Evolutionary conservation across 202 grass and related monocot genomes (phyloP).

Genomic region (Cymbopogon flexuosus): DNA sequence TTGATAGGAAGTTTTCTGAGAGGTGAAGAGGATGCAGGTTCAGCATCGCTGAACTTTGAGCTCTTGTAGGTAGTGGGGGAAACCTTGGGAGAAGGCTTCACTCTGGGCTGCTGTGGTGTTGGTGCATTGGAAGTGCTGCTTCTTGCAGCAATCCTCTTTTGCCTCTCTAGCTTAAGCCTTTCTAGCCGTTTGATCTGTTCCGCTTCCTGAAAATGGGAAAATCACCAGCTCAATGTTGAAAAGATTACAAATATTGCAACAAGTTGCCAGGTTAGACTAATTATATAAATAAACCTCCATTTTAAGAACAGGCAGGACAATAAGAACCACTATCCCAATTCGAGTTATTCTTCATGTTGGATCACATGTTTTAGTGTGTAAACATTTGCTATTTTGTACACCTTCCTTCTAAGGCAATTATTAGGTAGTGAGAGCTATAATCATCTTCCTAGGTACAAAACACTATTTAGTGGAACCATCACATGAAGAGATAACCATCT

Average conservation of each 20-base stretch:
- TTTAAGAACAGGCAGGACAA: neutral
- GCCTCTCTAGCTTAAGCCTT: slow-evolving; percentile 80
- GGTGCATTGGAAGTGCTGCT: slow-evolving; percentile 35
- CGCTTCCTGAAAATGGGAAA: slow-evolving; percentile 61
- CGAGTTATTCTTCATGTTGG: neutral
- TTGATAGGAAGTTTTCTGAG: slow-evolving; percentile 45
- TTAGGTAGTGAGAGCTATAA: neutral
- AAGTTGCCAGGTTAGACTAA: neutral
- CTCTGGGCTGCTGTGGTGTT: slow-evolving; percentile 50
- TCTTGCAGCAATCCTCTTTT: slow-evolving; percentile 93
- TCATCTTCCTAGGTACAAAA: no score
- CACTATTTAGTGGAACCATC: no score
- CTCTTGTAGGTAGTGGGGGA: slow-evolving; percentile 48
- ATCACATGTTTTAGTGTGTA: neutral
- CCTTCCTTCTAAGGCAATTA: neutral
- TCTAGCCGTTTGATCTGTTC: slow-evolving; percentile 87
- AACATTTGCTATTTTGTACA: neutral
- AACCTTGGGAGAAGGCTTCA: slow-evolving; percentile 49
- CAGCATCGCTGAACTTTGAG: slow-evolving; percentile 70
- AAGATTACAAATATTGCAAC: slow-evolving; percentile 22
- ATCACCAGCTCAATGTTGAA: neutral
- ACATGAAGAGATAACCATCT: no score
- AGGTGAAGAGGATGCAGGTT: slow-evolving; percentile 59
- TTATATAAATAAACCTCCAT: neutral
- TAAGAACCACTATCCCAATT: neutral